phyloP scores from a whole-genome alignment of 306 rosid genomes.

The Lathyrus aphaca region DNA sequence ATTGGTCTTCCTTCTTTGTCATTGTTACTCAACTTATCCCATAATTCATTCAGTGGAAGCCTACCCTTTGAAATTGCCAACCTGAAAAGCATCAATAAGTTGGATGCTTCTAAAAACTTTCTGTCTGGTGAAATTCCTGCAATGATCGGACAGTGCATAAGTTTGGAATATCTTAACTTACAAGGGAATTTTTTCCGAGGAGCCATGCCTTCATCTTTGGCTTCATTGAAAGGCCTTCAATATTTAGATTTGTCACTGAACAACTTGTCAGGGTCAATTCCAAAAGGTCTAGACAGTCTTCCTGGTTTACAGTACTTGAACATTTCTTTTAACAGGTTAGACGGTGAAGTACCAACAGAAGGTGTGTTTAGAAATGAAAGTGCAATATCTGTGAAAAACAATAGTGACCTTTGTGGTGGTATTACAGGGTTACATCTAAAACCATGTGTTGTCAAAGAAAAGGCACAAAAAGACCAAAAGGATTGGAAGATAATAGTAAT shows the following conservation, averaged over 20 bases:
- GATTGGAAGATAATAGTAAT: conserved; percentile 33
- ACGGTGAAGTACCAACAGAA: conserved; percentile 19
- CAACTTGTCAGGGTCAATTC: conserved; percentile 38
- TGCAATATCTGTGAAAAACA: conserved; percentile 21
- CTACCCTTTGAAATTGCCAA: conserved; percentile 40
- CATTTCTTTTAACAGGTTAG: conserved; percentile 30
- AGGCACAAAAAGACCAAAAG: conserved; percentile 15
- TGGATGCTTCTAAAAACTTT: conserved; percentile 41
- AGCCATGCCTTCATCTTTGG: conserved; percentile 44
- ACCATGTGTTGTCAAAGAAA: conserved; percentile 17
- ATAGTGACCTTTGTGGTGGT: conserved; percentile 35
- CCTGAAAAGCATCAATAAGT: conserved; percentile 5
- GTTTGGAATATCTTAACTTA: conserved; percentile 39
- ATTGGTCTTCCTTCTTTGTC: conserved; percentile 36
- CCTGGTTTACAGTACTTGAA: conserved; percentile 20
- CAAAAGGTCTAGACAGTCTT: conserved; percentile 21
- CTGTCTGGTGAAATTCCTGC: conserved; percentile 48
- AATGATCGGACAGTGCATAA: conserved; percentile 36
- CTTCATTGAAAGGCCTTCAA: conserved; percentile 39
- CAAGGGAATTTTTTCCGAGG: conserved; percentile 41
- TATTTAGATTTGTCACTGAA: conserved; percentile 34
- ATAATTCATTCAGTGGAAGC: conserved; percentile 40
- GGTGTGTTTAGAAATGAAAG: conserved; percentile 36
- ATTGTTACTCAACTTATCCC: conserved; percentile 34
- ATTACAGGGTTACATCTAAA: conserved; percentile 31